Conservation (phyloP, 371 early-diverging fungal genomes). For the Encephalitozoon romaleae region DNA sequence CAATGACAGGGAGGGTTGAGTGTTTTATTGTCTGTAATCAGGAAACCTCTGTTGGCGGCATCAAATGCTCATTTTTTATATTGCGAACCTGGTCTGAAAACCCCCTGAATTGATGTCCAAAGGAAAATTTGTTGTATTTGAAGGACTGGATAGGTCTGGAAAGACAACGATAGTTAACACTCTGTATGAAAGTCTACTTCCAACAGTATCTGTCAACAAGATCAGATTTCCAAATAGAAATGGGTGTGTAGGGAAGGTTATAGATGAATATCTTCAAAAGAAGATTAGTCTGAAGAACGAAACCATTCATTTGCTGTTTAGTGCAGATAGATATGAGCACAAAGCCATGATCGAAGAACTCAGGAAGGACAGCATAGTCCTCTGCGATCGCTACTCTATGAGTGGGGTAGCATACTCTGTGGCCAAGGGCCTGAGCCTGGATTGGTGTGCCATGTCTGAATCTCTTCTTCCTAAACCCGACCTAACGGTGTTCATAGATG, state of each 20-base stretch:
- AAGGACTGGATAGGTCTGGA: conserved; percentile 88
- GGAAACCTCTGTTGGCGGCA: neutral
- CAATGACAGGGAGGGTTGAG: neutral
- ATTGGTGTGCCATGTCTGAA: conserved; percentile 81
- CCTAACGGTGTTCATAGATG: conserved; percentile 75
- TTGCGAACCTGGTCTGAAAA: neutral
- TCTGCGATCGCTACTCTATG: conserved; percentile 90
- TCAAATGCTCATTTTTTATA: neutral
- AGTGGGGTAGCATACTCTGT: conserved; percentile 82
- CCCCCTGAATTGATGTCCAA: conserved; percentile 18
- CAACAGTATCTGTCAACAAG: neutral
- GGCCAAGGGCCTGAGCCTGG: conserved; percentile 67
- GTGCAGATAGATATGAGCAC: conserved; percentile 79
- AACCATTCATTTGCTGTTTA: conserved; percentile 82
- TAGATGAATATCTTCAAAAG: conserved; percentile 72
- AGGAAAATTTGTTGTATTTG: conserved; percentile 62
- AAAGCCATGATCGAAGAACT: conserved; percentile 22
- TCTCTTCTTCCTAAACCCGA: conserved; percentile 75
- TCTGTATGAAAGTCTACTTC: conserved; percentile 65
- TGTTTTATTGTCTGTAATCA: neutral
- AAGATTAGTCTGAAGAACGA: conserved; percentile 68
- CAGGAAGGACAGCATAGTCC: conserved; percentile 60
- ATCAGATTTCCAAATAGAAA: conserved; percentile 68
- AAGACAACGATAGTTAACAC: conserved; percentile 76
- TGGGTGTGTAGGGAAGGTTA: conserved; percentile 76